Evolutionary conservation across 768 basidiomycete species (phyloP).

Genomic region (Russula foetens): DNA sequence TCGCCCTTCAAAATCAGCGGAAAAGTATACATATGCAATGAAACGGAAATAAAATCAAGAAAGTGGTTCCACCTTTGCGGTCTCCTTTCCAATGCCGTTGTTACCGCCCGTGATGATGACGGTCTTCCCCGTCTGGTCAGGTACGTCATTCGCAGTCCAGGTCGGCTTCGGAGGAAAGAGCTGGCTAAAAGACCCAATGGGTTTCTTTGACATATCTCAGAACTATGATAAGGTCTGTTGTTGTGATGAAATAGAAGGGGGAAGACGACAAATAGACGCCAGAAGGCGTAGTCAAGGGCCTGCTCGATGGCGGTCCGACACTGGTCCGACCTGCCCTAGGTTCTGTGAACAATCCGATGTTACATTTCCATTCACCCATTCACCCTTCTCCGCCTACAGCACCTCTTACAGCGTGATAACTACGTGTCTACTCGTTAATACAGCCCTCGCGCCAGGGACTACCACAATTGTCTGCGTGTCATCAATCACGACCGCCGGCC

Average conservation of each 20-base stretch:
- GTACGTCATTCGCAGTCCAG: neutral
- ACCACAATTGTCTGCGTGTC: conserved; percentile 92
- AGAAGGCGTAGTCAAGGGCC: too few species aligned
- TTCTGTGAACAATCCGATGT: too few species aligned
- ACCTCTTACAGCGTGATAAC: conserved; percentile 35
- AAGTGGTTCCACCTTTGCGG: neutral
- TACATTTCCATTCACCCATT: too few species aligned
- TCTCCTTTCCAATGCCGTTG: conserved; percentile 1
- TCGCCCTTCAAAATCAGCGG: neutral
- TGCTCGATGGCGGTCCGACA: too few species aligned
- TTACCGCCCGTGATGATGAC: neutral
- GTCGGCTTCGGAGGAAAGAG: neutral
- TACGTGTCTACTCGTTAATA: conserved; percentile 64
- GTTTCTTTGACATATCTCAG: neutral
- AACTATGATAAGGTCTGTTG: too few species aligned
- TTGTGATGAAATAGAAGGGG: too few species aligned
- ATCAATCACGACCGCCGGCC: conserved; percentile 93
- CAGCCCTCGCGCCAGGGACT: conserved; percentile 60
- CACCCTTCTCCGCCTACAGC: too few species aligned
- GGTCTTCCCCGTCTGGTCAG: neutral
- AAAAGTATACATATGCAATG: neutral
- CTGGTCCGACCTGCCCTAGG: too few species aligned
- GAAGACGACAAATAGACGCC: too few species aligned
- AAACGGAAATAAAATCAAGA: neutral
- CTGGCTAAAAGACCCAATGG: neutral